These are phyloP conservation scores for Pulveroboletus sp. DNA, from an alignment of 1,284 basidiomycete species.

Conservation along the genomic window DNA sequence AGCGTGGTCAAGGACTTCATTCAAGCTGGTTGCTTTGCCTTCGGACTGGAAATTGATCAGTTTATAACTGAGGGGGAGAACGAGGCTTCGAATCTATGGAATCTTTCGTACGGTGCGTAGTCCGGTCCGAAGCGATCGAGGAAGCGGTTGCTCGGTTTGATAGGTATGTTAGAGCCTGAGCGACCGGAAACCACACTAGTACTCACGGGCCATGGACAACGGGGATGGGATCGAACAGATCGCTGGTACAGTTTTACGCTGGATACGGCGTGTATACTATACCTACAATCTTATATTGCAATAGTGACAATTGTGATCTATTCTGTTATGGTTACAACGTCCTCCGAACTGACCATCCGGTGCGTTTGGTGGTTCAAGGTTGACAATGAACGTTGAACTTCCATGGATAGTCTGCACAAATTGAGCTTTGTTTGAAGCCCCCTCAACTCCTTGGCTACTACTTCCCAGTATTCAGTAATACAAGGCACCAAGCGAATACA, in stretches of 20 bases:
- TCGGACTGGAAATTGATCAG: neutral
- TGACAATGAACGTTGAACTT: too few species aligned
- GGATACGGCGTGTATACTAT: constrained; percentile 14
- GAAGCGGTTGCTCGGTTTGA: constrained; percentile 35
- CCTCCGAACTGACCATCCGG: too few species aligned
- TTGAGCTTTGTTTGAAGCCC: too few species aligned
- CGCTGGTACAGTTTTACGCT: constrained; percentile 3
- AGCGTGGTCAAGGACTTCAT: constrained; percentile 18
- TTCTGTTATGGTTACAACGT: too few species aligned
- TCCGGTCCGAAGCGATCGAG: constrained; percentile 29
- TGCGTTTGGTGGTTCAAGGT: too few species aligned
- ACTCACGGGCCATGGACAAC: constrained; percentile 10
- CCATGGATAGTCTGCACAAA: too few species aligned
- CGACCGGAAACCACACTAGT: constrained; percentile 27
- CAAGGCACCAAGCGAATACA: too few species aligned
- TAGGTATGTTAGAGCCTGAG: constrained; percentile 13
- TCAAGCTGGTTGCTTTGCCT: constrained; percentile 1
- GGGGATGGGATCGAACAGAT: neutral
- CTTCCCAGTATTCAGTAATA: too few species aligned
- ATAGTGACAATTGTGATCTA: too few species aligned
- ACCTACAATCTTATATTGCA: neutral
- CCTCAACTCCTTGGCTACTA: too few species aligned
- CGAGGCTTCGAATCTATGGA: constrained; percentile 34
- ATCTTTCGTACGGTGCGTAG: constrained; percentile 35
- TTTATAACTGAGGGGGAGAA: neutral